Base-by-base conservation (phyloP, 1,284 basidiomycete species). In the Pseudozyma thailandica region DNA sequence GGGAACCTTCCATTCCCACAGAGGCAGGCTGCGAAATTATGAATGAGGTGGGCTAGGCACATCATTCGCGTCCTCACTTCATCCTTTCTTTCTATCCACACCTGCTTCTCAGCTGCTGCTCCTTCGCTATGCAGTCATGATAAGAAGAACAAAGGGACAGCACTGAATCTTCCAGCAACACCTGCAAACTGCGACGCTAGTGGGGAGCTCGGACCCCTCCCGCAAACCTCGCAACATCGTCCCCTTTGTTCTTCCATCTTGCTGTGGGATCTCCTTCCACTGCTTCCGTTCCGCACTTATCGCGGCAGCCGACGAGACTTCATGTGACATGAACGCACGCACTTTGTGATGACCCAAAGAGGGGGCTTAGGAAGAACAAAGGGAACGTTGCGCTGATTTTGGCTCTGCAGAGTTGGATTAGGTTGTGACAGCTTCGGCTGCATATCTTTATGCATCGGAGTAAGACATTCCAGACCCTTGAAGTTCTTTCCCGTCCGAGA, bases 401-500 rank as follows among this genome's bases (percentile, higher is more conserved):
- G 27, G 20, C 10, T 33, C 26, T 15, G 63, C 63, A 49, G 44
- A 55, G 18, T 59, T 66, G 44, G 63, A 66, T 65, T 65, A 65
- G 62, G 47, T 16, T 66, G 52, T 66, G 63, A 66, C 63, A 66
- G 63, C 30, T 52, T 66, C 53, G 63, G 56, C 49, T 66, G 57
- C 21, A 23, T 51, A 65, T 48, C 30, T 38, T 48, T 33, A 10
- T 47, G 56, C 56, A 41, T 66, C 56, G 63, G 56, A 56, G 63
- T 66, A n/a, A 27, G 26, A 28, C 39, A 41, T 18, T 6, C 9
- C 18, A 2, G 20, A 6, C 9, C 20, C 39, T 23, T 10, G n/a
- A 31, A 33, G 31, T 23, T 21, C 23, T 20, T 28, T 49, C 48
- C 56, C 63, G 63, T 33, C 20, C 63, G 63, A 50, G 50, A 52